Evolutionary conservation across 1,284 basidiomycete species (phyloP).

Genomic region (Coriolopsis trogii): DNA sequence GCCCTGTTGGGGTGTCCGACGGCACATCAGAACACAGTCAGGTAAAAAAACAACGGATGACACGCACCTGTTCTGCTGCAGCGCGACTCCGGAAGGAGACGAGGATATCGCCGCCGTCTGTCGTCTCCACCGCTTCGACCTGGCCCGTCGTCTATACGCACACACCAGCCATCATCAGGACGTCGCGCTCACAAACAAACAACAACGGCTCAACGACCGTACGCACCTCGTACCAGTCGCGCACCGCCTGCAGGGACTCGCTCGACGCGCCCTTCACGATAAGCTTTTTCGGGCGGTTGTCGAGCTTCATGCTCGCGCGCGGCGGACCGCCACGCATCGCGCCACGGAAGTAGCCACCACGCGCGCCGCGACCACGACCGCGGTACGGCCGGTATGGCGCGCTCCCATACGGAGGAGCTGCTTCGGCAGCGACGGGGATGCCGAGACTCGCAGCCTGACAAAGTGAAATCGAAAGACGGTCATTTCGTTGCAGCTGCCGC

Average conservation of each 20-base stretch:
- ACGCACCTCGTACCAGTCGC: slow-evolving; percentile 83
- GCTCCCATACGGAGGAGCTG: slow-evolving; percentile 32
- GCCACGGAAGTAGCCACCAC: slow-evolving; percentile 60
- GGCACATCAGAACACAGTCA: background rate
- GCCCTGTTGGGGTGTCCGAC: slow-evolving; percentile 48
- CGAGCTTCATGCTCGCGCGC: slow-evolving; percentile 80
- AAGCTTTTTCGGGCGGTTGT: slow-evolving; percentile 87
- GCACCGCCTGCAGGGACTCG: slow-evolving; percentile 61
- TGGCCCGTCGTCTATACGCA: slow-evolving; percentile 67
- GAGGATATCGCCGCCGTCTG: slow-evolving; percentile 57
- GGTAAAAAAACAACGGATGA: background rate
- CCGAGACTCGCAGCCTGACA: slow-evolving; percentile 79
- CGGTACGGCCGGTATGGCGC: slow-evolving; percentile 68
- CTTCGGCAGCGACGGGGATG: slow-evolving; percentile 52
- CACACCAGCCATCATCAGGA: slow-evolving; percentile 15
- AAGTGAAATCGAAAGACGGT: background rate
- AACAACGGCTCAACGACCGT: background rate
- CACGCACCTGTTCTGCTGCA: slow-evolving; percentile 72
- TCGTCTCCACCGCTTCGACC: slow-evolving; percentile 60
- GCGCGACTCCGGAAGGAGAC: slow-evolving; percentile 69
- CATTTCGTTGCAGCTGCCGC: no score
- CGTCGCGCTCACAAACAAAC: background rate
- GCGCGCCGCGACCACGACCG: slow-evolving; percentile 59
- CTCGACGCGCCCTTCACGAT: slow-evolving; percentile 69
- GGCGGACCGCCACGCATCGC: slow-evolving; percentile 65